These are phyloP conservation scores for Trifolium pratense DNA, from an alignment of 306 rosid genomes.

Conservation along the genomic window DNA sequence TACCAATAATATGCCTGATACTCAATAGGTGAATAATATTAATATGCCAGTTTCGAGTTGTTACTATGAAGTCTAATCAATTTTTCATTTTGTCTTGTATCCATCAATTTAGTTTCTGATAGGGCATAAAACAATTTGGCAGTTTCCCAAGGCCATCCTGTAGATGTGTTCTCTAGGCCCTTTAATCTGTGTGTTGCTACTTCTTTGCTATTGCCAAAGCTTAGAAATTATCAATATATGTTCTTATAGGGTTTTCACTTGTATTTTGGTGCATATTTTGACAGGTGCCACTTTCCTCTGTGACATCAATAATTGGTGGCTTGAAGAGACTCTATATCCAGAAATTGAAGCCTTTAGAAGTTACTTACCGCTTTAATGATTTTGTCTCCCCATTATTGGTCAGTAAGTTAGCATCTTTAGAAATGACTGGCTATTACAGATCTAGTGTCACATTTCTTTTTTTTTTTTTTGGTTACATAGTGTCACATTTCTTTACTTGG, in stretches of 20 bases:
- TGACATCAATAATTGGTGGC: conserved; percentile 86
- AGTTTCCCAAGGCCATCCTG: not conserved
- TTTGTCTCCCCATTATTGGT: conserved; percentile 87
- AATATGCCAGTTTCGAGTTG: too few species aligned
- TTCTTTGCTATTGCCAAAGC: conserved; percentile 25
- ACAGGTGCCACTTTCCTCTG: conserved; percentile 77
- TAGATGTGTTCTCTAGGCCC: conserved; percentile 9
- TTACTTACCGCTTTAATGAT: conserved; percentile 76
- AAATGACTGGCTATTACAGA: too few species aligned
- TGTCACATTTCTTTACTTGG: too few species aligned
- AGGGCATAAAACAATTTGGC: too few species aligned
- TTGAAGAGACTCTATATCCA: conserved; percentile 82
- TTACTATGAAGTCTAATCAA: conserved; percentile 2
- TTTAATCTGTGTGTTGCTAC: conserved; percentile 16
- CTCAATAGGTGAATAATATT: too few species aligned
- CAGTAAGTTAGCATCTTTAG: conserved; percentile 39
- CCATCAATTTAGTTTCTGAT: conserved; percentile 24
- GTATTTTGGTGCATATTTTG: conserved; percentile 30
- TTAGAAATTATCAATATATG: not conserved
- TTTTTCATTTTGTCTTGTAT: not conserved
- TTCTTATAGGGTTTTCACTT: conserved; percentile 23
- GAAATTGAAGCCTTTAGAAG: conserved; percentile 91
- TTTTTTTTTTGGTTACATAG: too few species aligned
- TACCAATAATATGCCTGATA: not conserved
- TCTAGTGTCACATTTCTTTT: too few species aligned